A percentile compares a stretch with the other conserved stretches of the same genome.
Evolutionary conservation across 1,284 basidiomycete species (phyloP).

Genomic region (Ustilago vetiveriae): DNA sequence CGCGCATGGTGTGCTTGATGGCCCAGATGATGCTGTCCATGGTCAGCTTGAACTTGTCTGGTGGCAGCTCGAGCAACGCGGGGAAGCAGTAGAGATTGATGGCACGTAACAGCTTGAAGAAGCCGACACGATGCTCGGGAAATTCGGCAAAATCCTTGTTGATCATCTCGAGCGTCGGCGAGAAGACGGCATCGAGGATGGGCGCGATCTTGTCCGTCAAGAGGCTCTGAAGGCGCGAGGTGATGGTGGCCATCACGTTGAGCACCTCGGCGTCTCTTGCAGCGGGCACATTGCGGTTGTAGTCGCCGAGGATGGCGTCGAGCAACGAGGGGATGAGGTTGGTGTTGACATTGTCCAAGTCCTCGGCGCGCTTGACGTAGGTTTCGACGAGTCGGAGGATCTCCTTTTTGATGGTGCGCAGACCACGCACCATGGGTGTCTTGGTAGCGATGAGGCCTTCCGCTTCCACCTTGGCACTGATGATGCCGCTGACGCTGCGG

Average conservation of each 20-base stretch:
- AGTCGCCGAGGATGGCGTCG: conserved; percentile 96
- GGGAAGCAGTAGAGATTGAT: conserved; percentile 97
- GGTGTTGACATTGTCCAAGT: conserved; percentile 87
- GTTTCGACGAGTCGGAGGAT: conserved; percentile 95
- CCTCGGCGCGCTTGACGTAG: conserved; percentile 95
- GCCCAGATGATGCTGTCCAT: conserved; percentile 99
- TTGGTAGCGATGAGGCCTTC: conserved; percentile 89
- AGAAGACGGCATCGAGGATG: conserved; percentile 95
- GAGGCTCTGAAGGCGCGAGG: conserved; percentile 67
- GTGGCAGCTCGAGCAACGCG: conserved; percentile 86
- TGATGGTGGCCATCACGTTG: conserved; percentile 98
- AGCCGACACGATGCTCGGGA: conserved; percentile 95
- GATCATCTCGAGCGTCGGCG: conserved; percentile 98
- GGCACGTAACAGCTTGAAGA: conserved; percentile 93
- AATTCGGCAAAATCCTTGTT: conserved; percentile 98
- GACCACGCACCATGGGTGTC: conserved; percentile 92
- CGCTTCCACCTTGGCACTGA: conserved; percentile 87
- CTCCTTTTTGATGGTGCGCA: conserved; percentile 98
- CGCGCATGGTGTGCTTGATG: conserved; percentile 99
- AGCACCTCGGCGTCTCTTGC: conserved; percentile 97
- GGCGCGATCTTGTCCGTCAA: conserved; percentile 95
- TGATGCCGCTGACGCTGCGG: conserved; percentile 96
- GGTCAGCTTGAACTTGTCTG: conserved; percentile 94
- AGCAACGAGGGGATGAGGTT: conserved; percentile 95
- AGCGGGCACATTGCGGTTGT: conserved; percentile 90